phyloP scores from a whole-genome alignment of 2,329 filamentous ascomycete genomes.

The Mycosphaerella sp. region DNA sequence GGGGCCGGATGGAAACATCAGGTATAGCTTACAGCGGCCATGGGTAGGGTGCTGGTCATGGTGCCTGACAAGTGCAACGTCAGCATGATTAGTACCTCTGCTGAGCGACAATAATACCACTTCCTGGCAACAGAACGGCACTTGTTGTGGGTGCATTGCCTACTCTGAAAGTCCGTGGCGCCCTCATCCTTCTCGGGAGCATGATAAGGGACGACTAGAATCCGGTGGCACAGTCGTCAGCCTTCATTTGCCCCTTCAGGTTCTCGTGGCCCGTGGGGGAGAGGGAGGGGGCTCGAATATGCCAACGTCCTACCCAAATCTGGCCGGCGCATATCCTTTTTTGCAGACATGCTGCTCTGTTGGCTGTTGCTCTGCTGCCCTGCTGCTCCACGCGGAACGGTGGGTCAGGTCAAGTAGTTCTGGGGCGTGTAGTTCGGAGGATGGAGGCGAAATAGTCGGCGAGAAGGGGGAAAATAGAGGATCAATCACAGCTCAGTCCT shows the following conservation, averaged over 20 bases:
- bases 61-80: constrained; percentile 47
- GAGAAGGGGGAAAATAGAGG: neutral
- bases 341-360: constrained; percentile 51
- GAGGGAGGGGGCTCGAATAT: neutral
- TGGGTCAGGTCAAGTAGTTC: neutral
- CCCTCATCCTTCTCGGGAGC: constrained; percentile 61
- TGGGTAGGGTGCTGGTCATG: constrained; percentile 74
- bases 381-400: neutral
- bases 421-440: neutral
- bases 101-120: neutral
- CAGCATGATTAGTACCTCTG: neutral
- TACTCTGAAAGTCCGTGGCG: constrained; percentile 61
- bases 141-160: neutral
- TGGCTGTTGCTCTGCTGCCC: constrained; percentile 28
- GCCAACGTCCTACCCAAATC: constrained; percentile 56
- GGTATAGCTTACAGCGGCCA: constrained; percentile 64
- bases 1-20: neutral
- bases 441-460: constrained; percentile 1
- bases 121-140: neutral
- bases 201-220: constrained; percentile 80
- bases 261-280: no score
- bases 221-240: constrained; percentile 5
- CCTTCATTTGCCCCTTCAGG: neutral
- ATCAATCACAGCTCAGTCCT: neutral
- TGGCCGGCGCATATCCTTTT: constrained; percentile 68